phyloP scores from a whole-genome alignment of 1,284 basidiomycete species.

The Mycena citricolor region DNA sequence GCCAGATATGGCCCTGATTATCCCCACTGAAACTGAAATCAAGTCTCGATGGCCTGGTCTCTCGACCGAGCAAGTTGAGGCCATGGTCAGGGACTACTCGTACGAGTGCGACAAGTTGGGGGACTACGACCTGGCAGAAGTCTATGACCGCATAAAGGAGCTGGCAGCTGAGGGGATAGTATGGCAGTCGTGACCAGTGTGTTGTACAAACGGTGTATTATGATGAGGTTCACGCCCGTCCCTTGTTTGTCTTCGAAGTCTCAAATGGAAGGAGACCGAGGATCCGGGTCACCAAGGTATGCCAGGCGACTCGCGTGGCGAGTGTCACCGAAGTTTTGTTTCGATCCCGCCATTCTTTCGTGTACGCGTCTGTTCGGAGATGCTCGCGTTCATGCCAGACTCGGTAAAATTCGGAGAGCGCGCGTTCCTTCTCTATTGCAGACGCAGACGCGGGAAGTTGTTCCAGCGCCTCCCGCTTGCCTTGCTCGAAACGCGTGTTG shows the following conservation, averaged over 20 bases:
- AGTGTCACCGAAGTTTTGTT: slow-evolving; percentile 56
- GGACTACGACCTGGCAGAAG: slow-evolving; percentile 55
- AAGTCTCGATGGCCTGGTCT: slow-evolving; percentile 69
- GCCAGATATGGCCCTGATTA: slow-evolving; percentile 52
- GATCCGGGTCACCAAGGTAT: slow-evolving; percentile 36
- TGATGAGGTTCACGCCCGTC: background rate
- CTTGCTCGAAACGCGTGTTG: slow-evolving; percentile 70
- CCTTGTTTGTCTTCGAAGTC: background rate
- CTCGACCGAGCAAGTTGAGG: slow-evolving; percentile 59
- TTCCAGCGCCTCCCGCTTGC: slow-evolving; percentile 56
- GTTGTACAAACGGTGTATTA: background rate
- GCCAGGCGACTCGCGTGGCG: slow-evolving; percentile 49
- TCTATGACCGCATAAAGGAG: slow-evolving; percentile 60
- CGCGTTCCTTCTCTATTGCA: slow-evolving; percentile 56
- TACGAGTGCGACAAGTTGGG: slow-evolving; percentile 56
- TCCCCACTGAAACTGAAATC: slow-evolving; percentile 58
- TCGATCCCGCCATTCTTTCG: slow-evolving; percentile 59
- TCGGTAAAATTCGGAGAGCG: slow-evolving; percentile 67
- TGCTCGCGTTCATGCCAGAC: slow-evolving; percentile 72
- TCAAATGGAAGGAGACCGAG: slow-evolving; percentile 18
- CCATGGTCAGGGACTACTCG: slow-evolving; percentile 56
- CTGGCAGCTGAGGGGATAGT: slow-evolving; percentile 50
- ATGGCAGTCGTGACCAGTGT: slow-evolving; percentile 29
- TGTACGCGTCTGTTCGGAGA: slow-evolving; percentile 55
- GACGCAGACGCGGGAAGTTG: slow-evolving; percentile 53